A percentile compares a stretch with the other conserved stretches of the same genome.
These are phyloP conservation scores for Cyclostephanos invisitatus DNA, from an alignment of 108 stramenopile genomes.

Conservation along the genomic window DNA sequence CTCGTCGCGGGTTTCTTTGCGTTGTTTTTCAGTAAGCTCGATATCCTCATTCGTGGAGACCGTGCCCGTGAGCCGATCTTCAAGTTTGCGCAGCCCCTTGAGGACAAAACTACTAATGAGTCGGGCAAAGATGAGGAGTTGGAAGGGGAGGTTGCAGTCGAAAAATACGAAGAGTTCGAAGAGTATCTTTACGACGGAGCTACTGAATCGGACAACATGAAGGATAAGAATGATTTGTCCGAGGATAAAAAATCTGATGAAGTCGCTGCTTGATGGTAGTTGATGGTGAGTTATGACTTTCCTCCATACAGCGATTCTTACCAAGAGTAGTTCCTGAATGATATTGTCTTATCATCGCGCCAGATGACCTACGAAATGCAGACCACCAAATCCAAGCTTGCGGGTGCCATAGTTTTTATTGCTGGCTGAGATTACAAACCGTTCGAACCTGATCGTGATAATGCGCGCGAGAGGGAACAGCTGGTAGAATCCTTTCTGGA, in stretches of 20 bases:
- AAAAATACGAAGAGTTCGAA: slow-evolving; percentile 14
- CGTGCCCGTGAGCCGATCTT: slow-evolving; percentile 60
- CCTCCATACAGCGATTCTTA: not conserved
- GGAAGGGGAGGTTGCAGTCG: not conserved
- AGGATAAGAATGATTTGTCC: slow-evolving; percentile 13
- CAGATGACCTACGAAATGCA: slow-evolving; percentile 12
- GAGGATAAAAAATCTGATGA: slow-evolving; percentile 4
- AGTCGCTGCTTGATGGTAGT: slow-evolving; percentile 9
- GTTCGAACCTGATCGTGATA: slow-evolving; percentile 81
- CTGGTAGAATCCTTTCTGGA: not conserved
- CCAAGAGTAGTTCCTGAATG: not conserved
- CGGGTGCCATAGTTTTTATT: slow-evolving; percentile 37
- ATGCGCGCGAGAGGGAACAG: slow-evolving; percentile 70
- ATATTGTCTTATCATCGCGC: not conserved
- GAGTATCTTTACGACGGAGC: slow-evolving; percentile 1
- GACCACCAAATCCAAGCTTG: slow-evolving; percentile 37
- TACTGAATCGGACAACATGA: slow-evolving; percentile 3
- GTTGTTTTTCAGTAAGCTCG: slow-evolving; percentile 63
- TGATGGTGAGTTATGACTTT: slow-evolving; percentile 4
- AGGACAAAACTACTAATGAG: slow-evolving; percentile 26
- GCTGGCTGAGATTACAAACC: slow-evolving; percentile 55
- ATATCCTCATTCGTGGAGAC: slow-evolving; percentile 64
- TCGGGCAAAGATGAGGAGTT: slow-evolving; percentile 28
- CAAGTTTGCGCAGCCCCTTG: slow-evolving; percentile 12
- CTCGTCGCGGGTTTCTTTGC: slow-evolving; percentile 50